Base-by-base conservation (phyloP, 2,329 filamentous ascomycete genomes). In the Salinomyces thailandicus region DNA sequence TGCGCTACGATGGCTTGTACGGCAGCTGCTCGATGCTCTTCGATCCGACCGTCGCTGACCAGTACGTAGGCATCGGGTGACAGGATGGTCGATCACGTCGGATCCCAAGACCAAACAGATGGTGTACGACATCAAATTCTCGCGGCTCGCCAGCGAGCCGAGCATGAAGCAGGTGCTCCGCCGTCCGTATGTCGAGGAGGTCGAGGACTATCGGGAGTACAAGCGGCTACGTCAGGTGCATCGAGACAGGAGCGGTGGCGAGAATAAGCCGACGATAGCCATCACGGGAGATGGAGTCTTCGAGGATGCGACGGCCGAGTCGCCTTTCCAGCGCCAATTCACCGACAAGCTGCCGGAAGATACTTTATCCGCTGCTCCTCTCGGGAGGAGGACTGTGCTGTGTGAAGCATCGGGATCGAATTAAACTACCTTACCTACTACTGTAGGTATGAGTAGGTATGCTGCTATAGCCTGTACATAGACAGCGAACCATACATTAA, bases 1-100 rank as follows among this genome's bases (percentile, higher is more conserved):
- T 69, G 5, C 48, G 67, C 49, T 70, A 69, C 40, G 67, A 69
- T 33, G 67, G 67, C 32, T 40, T 69, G 63, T 68, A 39, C 51
- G 64, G 57, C 13, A 8, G 7, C 24, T 12, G 5, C 20, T n/a
- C n/a, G 7, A 24, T 24, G 7, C 20, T n/a, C 7, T 24, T n/a
- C 20, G n/a, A 24, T n/a, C n/a, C n/a, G 20, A 24, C 20, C 7
- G 36, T 31, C 35, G n/a, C 31, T 26, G 31, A 11, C 13, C 18
- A 16, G 26, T n/a, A 11, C 5, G 15, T 27, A 62, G 60, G 20
- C 53, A 61, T 45, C 54, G 50, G 41, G 52, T 61, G 9, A 52
- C 42, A 7, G 62, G 64, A 16, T 69, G 66, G 66, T 53, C 55
- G 1, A 52, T 68, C 37, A 57, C 45, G 16, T 38, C 43, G 9